Evolutionary conservation across 108 stramenopile species (phyloP).

Genomic region (Seminavis robusta): DNA sequence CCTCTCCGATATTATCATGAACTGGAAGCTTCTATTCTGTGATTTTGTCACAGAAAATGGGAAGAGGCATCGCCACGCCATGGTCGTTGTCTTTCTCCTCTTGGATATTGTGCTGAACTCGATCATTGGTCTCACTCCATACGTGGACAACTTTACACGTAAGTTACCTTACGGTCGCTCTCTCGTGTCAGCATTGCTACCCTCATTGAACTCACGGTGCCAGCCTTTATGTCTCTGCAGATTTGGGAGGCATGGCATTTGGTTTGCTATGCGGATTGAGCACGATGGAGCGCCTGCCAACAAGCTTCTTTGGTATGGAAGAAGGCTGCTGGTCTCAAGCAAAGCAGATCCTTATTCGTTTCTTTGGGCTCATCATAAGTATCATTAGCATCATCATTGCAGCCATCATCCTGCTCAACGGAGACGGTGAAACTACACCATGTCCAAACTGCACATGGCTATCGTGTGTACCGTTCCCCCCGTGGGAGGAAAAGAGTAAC

Average conservation of each 20-base stretch:
- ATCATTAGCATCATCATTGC: constrained; percentile 55
- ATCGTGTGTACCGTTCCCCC: constrained; percentile 82
- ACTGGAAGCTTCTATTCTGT: constrained; percentile 86
- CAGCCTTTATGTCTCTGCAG: constrained; percentile 7
- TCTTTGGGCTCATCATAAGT: constrained; percentile 65
- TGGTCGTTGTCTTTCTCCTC: constrained; percentile 63
- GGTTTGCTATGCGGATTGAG: constrained; percentile 76
- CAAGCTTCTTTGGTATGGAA: constrained; percentile 74
- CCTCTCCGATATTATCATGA: constrained; percentile 88
- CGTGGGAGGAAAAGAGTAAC: constrained; percentile 53
- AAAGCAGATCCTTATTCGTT: constrained; percentile 56
- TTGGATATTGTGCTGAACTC: constrained; percentile 83
- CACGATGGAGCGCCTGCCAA: constrained; percentile 73
- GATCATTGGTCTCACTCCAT: constrained; percentile 81
- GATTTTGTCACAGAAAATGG: constrained; percentile 72
- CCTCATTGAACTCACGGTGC: neutral
- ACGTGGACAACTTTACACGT: constrained; percentile 90
- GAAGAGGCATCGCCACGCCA: constrained; percentile 58
- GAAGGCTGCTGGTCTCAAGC: constrained; percentile 40
- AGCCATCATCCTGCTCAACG: constrained; percentile 46
- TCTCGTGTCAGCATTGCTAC: neutral
- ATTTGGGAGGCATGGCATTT: constrained; percentile 69
- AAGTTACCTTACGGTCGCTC: constrained; percentile 19
- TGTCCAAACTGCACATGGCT: constrained; percentile 66
- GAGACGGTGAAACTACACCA: constrained; percentile 72